Conservation (phyloP, 2,329 filamentous ascomycete genomes). For the Aspergillus sp. region DNA sequence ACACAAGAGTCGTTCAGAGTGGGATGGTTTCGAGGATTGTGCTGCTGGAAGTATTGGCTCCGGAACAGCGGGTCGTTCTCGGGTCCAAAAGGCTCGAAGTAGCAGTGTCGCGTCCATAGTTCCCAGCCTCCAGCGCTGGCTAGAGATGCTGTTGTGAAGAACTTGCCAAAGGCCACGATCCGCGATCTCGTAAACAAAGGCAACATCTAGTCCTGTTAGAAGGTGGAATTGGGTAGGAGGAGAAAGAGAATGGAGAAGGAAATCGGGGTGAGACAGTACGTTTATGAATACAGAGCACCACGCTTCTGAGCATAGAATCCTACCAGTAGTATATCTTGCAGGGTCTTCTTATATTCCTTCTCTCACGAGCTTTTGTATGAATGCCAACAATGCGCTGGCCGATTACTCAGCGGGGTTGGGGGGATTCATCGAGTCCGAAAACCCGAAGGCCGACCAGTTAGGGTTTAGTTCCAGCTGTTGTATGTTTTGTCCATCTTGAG, state of each 20-base stretch:
- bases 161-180: not conserved
- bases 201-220: not conserved
- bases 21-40: not conserved
- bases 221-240: not conserved
- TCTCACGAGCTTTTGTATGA: not conserved
- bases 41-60: not conserved
- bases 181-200: not conserved
- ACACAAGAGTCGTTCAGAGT: conserved; percentile 1
- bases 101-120: not conserved
- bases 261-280: not conserved
- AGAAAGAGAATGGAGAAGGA: not conserved
- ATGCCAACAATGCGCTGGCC: not conserved
- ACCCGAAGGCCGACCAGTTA: too few species aligned
- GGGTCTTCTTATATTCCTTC: not conserved
- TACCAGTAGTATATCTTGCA: not conserved
- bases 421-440: too few species aligned
- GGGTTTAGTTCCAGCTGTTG: too few species aligned
- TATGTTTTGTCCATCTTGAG: too few species aligned
- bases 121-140: not conserved
- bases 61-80: not conserved
- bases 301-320: not conserved
- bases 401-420: not conserved
- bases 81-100: conserved; percentile 4
- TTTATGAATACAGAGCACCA: not conserved
- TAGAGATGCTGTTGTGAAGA: not conserved